Evolutionary conservation across 805 yeast genomes (phyloP), one percentile per base, ranked within the genome.

Genomic region (baker's yeast (Saccharomyces cerevisiae)): DNA sequence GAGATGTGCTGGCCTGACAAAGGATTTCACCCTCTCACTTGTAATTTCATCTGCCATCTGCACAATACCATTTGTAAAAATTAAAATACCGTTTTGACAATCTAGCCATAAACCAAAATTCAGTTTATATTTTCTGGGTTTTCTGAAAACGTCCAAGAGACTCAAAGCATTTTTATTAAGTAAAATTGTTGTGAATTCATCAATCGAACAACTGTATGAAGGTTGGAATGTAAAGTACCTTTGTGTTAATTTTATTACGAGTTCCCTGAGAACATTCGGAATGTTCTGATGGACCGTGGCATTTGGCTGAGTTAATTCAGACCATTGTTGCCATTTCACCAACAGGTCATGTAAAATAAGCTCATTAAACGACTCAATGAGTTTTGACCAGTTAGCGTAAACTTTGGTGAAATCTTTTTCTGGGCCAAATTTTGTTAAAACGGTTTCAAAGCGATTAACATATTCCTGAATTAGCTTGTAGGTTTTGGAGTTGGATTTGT

Each of bases 281-380:
- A 49, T 13, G 55, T 30, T 31, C 47, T 51, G 31, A 50, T 55
- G 5, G 52, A 29, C 51, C 55, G 46, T 2, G 51, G 50, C 43
- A 56, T 53, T 26, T 49, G 57, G 51, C n/a, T 53, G 49, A 24
- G 54, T 53, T 22, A 59, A 51, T 36, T 53, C 56, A 8, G 57
- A 46, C 60, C 61, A 60, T 49, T 60, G 61, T 26, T 55, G 46
- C 63, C 63, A 60, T 47, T 57, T 60, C 14, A 55, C 50, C 9
- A 54, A 41, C 10, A 60, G 21, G 30, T 59, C 61, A 17, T 58
- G 57, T 17, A 60, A 54, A 17, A 60, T 48, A 17, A 60, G 43
- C 32, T 59, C 59, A 9, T 53, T 57, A 32, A 58, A 60, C 14
- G 60, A 58, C 46, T 60, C 60, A 9, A 60, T 46, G 4, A 60